Percentiles rank a stretch among this genome's conserved stretches.
Evolutionary conservation across 768 basidiomycete species (phyloP).

Genomic region (Candolleomyces eurysporus): DNA sequence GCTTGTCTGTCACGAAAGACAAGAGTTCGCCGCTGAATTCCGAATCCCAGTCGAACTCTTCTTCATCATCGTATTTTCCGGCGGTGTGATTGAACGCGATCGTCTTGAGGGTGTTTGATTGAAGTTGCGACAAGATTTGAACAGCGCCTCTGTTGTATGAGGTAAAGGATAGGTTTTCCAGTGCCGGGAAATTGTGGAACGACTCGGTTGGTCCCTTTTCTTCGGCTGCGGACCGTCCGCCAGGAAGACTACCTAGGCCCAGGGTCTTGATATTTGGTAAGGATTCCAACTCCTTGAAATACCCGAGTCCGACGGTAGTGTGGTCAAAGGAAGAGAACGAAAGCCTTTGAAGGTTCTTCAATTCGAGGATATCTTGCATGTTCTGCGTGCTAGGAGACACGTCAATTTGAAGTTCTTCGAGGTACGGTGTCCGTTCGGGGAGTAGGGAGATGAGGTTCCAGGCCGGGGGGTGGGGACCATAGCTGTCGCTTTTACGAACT

Average conservation of each 20-base stretch:
- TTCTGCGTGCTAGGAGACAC: neutral
- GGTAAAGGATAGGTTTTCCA: neutral
- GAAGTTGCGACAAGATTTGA: neutral
- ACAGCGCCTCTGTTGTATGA: neutral
- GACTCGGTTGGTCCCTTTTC: neutral
- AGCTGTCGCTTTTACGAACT: neutral
- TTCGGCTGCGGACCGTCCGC: neutral
- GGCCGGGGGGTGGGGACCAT: neutral
- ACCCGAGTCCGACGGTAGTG: neutral
- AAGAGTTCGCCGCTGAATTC: neutral
- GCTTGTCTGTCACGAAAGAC: neutral
- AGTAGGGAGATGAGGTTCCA: neutral
- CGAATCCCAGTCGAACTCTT: neutral
- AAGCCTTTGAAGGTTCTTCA: neutral
- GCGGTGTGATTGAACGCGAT: neutral
- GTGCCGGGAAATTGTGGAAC: neutral
- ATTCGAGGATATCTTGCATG: neutral
- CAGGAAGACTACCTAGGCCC: neutral
- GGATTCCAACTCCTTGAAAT: neutral
- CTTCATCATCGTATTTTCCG: neutral
- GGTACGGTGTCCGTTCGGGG: neutral
- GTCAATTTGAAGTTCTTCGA: neutral
- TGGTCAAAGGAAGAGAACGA: neutral
- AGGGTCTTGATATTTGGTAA: neutral
- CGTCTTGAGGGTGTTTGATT: neutral